Conservation (phyloP, 2,329 filamentous ascomycete species). For the Botrytis medusae region DNA sequence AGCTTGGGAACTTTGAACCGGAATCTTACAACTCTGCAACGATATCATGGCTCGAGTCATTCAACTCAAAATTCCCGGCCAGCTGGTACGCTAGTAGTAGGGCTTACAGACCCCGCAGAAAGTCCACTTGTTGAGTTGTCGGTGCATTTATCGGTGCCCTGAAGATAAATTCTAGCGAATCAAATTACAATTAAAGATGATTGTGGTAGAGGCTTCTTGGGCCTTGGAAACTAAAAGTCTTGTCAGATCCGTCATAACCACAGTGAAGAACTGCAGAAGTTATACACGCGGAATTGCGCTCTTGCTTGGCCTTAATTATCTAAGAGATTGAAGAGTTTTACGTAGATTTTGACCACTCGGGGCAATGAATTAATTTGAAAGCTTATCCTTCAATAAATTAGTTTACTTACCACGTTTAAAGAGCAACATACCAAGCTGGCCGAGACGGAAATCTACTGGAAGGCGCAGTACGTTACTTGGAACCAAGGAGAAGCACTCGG, state of each 20-base stretch:
- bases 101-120: background rate
- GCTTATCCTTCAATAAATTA: background rate
- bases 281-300: background rate
- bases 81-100: background rate
- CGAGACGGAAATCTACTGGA: background rate
- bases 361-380: background rate
- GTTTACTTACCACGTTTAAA: background rate
- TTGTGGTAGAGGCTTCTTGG: background rate
- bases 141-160: background rate
- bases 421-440: background rate
- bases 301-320: background rate
- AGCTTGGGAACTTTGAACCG: background rate
- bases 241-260: too few relatives aligned
- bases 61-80: background rate
- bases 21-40: background rate
- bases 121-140: slow-evolving; percentile 1
- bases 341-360: background rate
- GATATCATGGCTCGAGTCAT: background rate
- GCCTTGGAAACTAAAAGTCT: background rate
- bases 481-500: background rate
- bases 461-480: background rate
- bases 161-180: background rate
- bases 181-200: background rate
- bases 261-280: background rate
- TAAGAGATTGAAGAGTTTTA: background rate